phyloP scores from a whole-genome alignment of 2,329 filamentous ascomycete genomes.

The Microcera coccophila region DNA sequence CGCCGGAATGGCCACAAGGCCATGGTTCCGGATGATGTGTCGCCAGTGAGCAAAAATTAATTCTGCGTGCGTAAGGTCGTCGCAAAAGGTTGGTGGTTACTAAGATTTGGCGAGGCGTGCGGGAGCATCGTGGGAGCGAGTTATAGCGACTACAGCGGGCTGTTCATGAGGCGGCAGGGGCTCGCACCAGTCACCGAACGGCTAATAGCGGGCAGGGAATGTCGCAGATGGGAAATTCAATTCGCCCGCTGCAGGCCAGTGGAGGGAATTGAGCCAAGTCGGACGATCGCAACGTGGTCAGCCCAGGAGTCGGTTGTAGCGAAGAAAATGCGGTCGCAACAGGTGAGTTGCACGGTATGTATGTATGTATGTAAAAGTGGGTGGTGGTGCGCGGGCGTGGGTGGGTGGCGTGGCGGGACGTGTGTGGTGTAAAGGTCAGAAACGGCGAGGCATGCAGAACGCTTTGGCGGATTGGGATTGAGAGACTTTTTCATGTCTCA shows the following conservation, averaged over 20 bases:
- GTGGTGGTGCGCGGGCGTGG: constrained; percentile 16
- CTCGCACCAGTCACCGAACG: constrained; percentile 19
- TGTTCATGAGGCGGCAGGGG: constrained; percentile 9
- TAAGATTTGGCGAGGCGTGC: constrained; percentile 25
- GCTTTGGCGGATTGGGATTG: constrained; percentile 21
- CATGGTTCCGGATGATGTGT: constrained; percentile 47
- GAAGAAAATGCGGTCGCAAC: constrained; percentile 22
- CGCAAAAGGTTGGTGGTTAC: constrained; percentile 21
- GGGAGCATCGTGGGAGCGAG: constrained; percentile 28
- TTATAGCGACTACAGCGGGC: too few relatives aligned
- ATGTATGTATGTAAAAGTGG: constrained; percentile 1
- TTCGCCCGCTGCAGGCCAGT: not conserved
- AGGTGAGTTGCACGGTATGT: constrained; percentile 11
- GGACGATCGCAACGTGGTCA: not conserved
- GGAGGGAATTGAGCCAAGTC: not conserved
- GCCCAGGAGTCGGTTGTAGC: not conserved
- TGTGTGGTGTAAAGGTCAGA: constrained; percentile 20
- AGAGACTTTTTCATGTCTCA: constrained; percentile 22
- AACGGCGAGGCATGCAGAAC: constrained; percentile 13
- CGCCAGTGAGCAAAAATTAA: constrained; percentile 21
- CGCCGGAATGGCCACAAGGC: constrained; percentile 80
- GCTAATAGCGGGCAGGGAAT: not conserved
- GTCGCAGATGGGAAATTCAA: not conserved
- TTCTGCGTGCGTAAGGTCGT: constrained; percentile 20
- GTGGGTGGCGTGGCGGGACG: constrained; percentile 26